Evolutionary conservation across 1,284 basidiomycete genomes (phyloP).

Genomic region (Ceratobasidium sp.): DNA sequence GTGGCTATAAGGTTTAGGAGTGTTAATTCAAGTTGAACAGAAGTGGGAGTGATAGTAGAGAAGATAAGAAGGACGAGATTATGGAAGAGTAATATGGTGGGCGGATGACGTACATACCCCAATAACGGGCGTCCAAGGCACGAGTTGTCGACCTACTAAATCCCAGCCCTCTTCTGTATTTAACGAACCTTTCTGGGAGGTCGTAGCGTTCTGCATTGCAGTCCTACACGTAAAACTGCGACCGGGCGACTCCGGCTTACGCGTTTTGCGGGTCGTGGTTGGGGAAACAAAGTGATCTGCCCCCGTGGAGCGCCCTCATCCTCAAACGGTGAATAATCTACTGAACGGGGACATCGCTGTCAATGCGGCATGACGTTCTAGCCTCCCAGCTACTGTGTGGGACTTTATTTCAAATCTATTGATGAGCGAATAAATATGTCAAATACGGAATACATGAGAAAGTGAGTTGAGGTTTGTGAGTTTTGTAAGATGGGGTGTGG

Average conservation of each 20-base stretch:
- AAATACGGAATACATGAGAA: constrained; percentile 14
- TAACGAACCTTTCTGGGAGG: not conserved
- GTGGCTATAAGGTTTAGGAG: not conserved
- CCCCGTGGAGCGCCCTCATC: too few species aligned
- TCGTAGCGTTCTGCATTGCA: too few species aligned
- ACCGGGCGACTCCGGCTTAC: too few species aligned
- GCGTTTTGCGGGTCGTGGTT: too few species aligned
- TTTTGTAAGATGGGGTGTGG: constrained; percentile 3
- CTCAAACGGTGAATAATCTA: too few species aligned
- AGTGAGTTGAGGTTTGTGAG: not conserved
- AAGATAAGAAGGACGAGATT: not conserved
- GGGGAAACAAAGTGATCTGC: too few species aligned
- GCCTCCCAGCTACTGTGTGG: too few species aligned
- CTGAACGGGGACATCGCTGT: too few species aligned
- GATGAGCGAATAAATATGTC: not conserved
- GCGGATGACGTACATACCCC: not conserved
- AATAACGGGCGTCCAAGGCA: constrained; percentile 9
- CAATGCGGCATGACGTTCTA: too few species aligned
- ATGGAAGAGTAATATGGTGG: not conserved
- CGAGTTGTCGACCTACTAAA: not conserved
- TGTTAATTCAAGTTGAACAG: not conserved
- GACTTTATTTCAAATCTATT: too few species aligned
- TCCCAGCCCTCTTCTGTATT: constrained; percentile 11
- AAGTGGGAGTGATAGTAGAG: not conserved
- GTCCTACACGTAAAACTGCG: too few species aligned